Evolutionary conservation across 2,329 filamentous ascomycete species (phyloP), one percentile per base, ranked within the genome.

Genomic region (Trichoderma sp.): DNA sequence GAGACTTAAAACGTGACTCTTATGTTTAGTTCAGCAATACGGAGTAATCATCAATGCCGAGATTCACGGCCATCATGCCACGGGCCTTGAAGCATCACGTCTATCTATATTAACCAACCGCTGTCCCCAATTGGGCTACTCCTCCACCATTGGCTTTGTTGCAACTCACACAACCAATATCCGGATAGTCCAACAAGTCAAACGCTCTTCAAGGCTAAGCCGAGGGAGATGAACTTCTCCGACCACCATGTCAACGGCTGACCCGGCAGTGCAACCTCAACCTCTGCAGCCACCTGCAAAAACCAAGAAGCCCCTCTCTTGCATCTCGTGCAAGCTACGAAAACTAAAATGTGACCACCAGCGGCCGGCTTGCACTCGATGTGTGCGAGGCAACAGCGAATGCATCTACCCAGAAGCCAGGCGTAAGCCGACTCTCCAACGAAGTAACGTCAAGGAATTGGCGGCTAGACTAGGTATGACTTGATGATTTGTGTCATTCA

Each of bases 341-440:
- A 97, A 97, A 80, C 82, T 97, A 72, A 91, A 91, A 78, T 97
- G 94, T 80, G 93, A 97, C 79, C 91, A 93, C 34, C 83, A 82
- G 54, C 91, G 89, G 74, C 93, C 93, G 17, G 87, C 87, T 27
- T 97, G 94, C 75, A 87, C 88, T 52, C 94, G 93, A 19, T 97
- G 94, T 78, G 83, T 86, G 63, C 87, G 91, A 71, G 80, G 93
- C 54, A 86, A 88, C 60, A 88, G 90, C 76, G 89, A 92, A 64
- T 97, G 94, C 79, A 85, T 91, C 66, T 97, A 97, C 77, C 94
- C 95, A 70, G 92, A 96, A 79, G 91, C 93, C 66, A 86, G 93
- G 75, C 90, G 92, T 80, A 97, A 96, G 82, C 92, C 92, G 67
- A 91, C 92, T 5, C 90, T 92, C 19, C 97, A 96, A 82, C 85